Evolutionary conservation across 2,329 filamentous ascomycete species (phyloP), one percentile per base, ranked within the genome.

Genomic region (Calonectria fujianensis): DNA sequence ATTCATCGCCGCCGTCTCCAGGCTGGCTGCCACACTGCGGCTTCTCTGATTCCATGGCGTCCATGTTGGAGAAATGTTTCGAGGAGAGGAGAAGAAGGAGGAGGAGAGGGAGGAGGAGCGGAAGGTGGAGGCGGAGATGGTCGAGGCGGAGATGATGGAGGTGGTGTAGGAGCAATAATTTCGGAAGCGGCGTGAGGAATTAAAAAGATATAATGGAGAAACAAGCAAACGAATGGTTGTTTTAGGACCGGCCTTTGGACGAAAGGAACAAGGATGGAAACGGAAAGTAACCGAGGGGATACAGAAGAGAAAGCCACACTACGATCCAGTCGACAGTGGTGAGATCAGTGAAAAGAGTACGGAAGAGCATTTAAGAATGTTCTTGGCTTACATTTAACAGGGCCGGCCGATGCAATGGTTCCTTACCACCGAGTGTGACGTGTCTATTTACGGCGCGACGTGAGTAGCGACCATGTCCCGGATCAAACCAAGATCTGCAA

Each of bases 21-120:
- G 51, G 41, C 27, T 71, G 31, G 5, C 71, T 69, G 6, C 83
- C 82, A 37, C 83, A 84, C 65, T 83, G 79, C 16, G 83, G 83
- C 69, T 82, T 84, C 27, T 20, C 64, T 68, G 70, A 32, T 41
- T 67, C 52, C 29, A 27, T 29, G 13, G 64, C 18, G 13, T 68
- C 70, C 64, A 72, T 72, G 6, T 9, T 45, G 13, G n/a, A 32
- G 16, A 32, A 3, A 10, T 10, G 35, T 45, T 39, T 18, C 13
- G 52, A 14, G 8, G 14, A 27, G n/a, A n/a, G n/a, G n/a, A n/a
- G n/a, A n/a, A n/a, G n/a, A n/a, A n/a, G n/a, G n/a, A n/a, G 4
- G 27, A n/a, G 29, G 37, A 14, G 16, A 16, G 20, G 18, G 20
- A 24, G 9, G 20, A 41, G 18, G 14, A 39, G 3, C 3, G 18